phyloP scores from a whole-genome alignment of 768 basidiomycete genomes.

The Pulveroboletus ravenelii region DNA sequence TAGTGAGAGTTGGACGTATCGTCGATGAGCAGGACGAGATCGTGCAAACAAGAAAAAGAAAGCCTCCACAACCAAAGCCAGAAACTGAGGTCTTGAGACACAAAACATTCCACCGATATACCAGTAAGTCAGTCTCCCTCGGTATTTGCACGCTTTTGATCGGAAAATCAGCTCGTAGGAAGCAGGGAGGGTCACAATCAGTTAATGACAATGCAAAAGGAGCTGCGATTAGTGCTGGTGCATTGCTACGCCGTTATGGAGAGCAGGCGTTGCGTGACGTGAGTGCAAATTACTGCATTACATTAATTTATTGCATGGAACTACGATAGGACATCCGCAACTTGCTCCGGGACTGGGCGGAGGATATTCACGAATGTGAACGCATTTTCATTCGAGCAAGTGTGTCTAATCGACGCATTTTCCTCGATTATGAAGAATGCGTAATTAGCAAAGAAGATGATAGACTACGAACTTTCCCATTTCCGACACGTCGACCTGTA shows the following conservation, averaged over 20 bases:
- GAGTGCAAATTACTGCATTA: constrained; percentile 23
- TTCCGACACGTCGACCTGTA: constrained; percentile 93
- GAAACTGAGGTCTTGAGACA: constrained; percentile 80
- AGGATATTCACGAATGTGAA: constrained; percentile 83
- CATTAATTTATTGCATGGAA: neutral
- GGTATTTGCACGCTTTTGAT: constrained; percentile 6
- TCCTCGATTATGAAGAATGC: constrained; percentile 84
- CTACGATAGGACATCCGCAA: constrained; percentile 74
- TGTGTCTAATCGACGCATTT: constrained; percentile 80
- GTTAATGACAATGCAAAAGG: constrained; percentile 91
- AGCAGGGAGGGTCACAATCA: constrained; percentile 95
- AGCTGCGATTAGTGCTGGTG: constrained; percentile 90
- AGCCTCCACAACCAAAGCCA: constrained; percentile 60
- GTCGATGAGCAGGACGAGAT: constrained; percentile 39
- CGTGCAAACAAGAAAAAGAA: constrained; percentile 46
- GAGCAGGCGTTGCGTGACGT: constrained; percentile 91
- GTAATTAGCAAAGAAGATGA: constrained; percentile 75
- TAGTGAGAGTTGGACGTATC: constrained; percentile 64
- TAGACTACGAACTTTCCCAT: constrained; percentile 86
- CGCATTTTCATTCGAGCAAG: constrained; percentile 90
- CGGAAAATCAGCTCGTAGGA: constrained; percentile 73
- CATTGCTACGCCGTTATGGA: constrained; percentile 88
- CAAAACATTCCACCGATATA: constrained; percentile 98
- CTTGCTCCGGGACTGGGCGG: constrained; percentile 78
- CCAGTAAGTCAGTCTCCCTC: constrained; percentile 56